Evolutionary conservation across 768 basidiomycete species (phyloP), one percentile per base, ranked within the genome.

Genomic region (Phallus indusiatus): DNA sequence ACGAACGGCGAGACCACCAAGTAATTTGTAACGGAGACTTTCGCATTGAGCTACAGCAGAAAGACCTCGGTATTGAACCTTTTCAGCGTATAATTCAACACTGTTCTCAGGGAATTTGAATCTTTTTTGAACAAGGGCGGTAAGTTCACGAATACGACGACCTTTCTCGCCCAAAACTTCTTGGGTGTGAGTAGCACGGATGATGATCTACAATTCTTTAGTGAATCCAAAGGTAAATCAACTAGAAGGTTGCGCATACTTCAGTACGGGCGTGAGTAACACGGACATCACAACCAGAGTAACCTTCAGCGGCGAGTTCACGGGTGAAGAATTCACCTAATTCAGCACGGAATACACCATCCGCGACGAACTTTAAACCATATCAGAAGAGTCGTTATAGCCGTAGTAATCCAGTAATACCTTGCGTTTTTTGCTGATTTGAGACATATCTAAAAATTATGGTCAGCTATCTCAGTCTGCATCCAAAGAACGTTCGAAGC

Each of bases 51-150:
- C 96, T 68, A 97, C 89, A 60, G 96, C 96, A 67, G 93, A 95
- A 59, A 99, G 85, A 73, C 96, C 96, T 75, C 96, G 91, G 79
- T 88, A 86, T 73, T 94, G 91, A 57, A 98, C 96, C 78, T 98
- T 99, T 80, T 99, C 96, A 63, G 96, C 96, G 75, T 96, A 99
- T 63, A 99, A 84, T 73, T 99, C 96, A 65, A 99, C 86, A 37
- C 94, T 90, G 78, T 95, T 95, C 74, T 98, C 96, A 64, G 94
- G 91, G 85, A 97, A 98, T 75, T 92, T 94, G 87, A 99, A 98
- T 67, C 96, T 87, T 75, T 99, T 99, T 79, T 94, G 93, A 65
- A 99, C 94, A 75, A 99, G 89, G 49, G 93, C 81, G 63, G 95
- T 99, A 68, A 99, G 84, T 79, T 99, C 95, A 71, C 96, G 90